A percentile compares a stretch with the other conserved stretches of the same genome.
Conservation (phyloP, 768 basidiomycete genomes). For the Mycena belliarum region DNA sequence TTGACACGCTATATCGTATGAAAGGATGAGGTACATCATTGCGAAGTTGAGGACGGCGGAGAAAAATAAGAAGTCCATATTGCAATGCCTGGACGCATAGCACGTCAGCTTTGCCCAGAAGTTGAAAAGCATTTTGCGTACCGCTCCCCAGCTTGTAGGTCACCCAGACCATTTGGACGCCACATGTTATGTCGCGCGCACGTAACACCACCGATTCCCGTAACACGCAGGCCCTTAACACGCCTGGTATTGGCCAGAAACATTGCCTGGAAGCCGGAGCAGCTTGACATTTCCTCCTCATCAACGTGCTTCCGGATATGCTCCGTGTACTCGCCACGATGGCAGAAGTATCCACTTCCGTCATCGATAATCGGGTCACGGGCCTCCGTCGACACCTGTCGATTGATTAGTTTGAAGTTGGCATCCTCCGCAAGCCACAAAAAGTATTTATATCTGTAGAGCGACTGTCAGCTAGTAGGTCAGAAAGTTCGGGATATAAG, state of each 20-base stretch:
- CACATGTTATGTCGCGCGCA: constrained; percentile 10
- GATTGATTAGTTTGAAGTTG: neutral
- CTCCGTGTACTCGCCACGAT: neutral
- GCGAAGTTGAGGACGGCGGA: neutral
- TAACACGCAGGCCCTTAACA: constrained; percentile 3
- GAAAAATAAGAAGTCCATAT: neutral
- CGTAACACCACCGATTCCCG: constrained; percentile 6
- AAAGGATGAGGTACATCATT: neutral
- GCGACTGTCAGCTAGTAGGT: neutral
- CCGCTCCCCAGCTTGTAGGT: constrained; percentile 24
- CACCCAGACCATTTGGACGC: constrained; percentile 12
- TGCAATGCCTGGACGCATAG: neutral
- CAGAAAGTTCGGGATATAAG: neutral
- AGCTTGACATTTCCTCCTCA: constrained; percentile 5
- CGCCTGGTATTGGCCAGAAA: neutral
- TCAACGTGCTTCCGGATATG: neutral
- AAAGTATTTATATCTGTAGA: neutral
- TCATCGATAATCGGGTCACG: neutral
- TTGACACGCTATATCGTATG: neutral
- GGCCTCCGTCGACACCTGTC: neutral
- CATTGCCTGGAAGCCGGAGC: constrained; percentile 1
- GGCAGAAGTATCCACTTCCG: neutral
- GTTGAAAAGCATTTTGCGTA: too few species aligned
- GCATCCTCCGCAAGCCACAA: neutral
- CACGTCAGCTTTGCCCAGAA: too few species aligned